Percentiles rank a stretch among this genome's conserved stretches.
phyloP scores from a whole-genome alignment of 805 yeast species.

The Yamadazyma nakazawae region DNA sequence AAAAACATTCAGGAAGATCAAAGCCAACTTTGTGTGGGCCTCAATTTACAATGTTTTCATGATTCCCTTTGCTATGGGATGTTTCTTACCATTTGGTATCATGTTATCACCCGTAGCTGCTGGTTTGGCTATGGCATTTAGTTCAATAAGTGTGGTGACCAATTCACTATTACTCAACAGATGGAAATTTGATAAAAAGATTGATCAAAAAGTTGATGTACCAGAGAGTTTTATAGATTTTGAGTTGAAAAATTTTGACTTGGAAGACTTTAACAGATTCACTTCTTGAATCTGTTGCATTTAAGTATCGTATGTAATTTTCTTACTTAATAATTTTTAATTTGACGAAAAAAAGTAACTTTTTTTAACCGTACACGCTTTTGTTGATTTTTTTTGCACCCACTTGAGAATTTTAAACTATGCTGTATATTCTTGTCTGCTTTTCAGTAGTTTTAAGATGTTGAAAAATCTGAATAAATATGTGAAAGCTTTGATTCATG shows the following conservation, averaged over 20 bases:
- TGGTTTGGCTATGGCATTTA: slow-evolving; percentile 88
- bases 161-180: slow-evolving; percentile 70
- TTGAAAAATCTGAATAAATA: background rate
- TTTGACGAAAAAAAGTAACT: background rate
- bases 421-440: background rate
- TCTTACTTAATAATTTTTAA: background rate
- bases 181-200: slow-evolving; percentile 48
- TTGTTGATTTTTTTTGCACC: background rate
- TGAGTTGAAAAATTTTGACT: slow-evolving; percentile 23
- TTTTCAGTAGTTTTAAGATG: background rate
- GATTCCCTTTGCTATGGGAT: slow-evolving; percentile 93
- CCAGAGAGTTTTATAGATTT: slow-evolving; percentile 22
- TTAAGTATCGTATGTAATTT: no score
- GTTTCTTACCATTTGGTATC: slow-evolving; percentile 72
- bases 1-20: slow-evolving; percentile 69
- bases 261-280: slow-evolving; percentile 22
- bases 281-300: background rate
- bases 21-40: slow-evolving; percentile 85
- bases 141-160: slow-evolving; percentile 83
- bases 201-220: slow-evolving; percentile 16
- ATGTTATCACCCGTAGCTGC: slow-evolving; percentile 86
- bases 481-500: background rate
- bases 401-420: background rate
- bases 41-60: slow-evolving; percentile 76
- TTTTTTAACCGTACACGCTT: background rate